Conservation (phyloP, 768 basidiomycete genomes). For the Clitopilus passeckerianus region DNA sequence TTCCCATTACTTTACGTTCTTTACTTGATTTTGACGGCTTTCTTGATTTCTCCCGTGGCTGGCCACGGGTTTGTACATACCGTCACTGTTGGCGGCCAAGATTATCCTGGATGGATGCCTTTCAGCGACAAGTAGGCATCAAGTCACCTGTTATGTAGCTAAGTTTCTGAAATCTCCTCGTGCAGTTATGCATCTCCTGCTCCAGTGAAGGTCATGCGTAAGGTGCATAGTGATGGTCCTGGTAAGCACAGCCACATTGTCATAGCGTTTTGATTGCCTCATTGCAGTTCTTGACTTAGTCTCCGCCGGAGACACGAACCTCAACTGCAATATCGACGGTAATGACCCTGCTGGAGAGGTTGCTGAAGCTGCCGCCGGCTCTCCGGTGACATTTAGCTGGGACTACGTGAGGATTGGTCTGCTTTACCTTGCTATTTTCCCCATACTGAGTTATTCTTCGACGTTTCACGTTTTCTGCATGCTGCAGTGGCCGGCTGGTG, state of each 20-base stretch:
- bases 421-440: neutral
- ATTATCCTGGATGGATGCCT: conserved; percentile 33
- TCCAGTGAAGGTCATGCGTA: conserved; percentile 26
- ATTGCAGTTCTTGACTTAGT: conserved; percentile 14
- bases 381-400: conserved; percentile 38
- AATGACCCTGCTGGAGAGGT: conserved; percentile 27
- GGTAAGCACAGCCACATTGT: conserved; percentile 12
- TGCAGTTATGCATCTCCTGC: conserved; percentile 21
- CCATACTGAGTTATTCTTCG: neutral
- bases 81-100: conserved; percentile 22
- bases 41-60: conserved; percentile 9
- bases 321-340: conserved; percentile 40
- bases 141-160: neutral
- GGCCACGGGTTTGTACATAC: conserved; percentile 32
- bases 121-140: conserved; percentile 29
- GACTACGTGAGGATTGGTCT: conserved; percentile 26
- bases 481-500: conserved; percentile 33
- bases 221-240: conserved; percentile 27
- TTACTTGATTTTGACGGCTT: conserved; percentile 9
- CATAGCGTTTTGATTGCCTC: neutral
- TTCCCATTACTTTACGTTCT: conserved; percentile 11
- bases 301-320: conserved; percentile 25
- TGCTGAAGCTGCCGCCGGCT: conserved; percentile 34
- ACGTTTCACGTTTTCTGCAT: neutral
- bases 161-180: conserved; percentile 2